Evolutionary conservation across 2,329 filamentous ascomycete genomes (phyloP), one percentile per base, ranked within the genome.

Genomic region (Nemania serpens): DNA sequence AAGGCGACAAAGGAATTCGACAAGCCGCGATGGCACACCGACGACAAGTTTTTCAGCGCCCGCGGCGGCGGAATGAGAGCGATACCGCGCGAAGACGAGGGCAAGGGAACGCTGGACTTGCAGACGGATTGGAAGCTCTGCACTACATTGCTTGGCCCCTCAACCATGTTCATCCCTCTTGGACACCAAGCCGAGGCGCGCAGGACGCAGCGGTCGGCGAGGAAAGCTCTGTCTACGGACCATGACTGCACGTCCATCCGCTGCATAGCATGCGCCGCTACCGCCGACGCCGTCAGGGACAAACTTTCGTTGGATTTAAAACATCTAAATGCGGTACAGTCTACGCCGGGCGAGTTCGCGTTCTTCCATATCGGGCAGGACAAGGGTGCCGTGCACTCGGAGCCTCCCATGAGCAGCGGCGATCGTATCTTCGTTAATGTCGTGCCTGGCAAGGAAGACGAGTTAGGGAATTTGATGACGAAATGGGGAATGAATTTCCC

Each of bases 101-200:
- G 11, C 36, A 12, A 39, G 4, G 36, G 45, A 11, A 34, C 49
- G 25, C 41, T 67, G 12, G 57, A 70, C 45, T 58, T 69, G 17
- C 69, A 72, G 46, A 78, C 78, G n/a, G 73, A 78, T 63, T 83
- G 79, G 79, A 83, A 83, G 70, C 72, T 83, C 0, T 78, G 77
- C 64, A 75, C 79, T 2, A 78, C 79, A 0, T 73, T 82, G 10
- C 74, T 81, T 1, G 81, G 81, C 2, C 78, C 80, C 0, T 67
- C 74, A 2, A 82, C 80, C 0, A 70, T 82, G 17, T 82, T 83
- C 70, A 73, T 80, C 20, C 70, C 75, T 1, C 34, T 70, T 0
- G 18, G 63, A 0, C 66, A 75, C 39, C 74, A 76, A 33, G 10
- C 61, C 0, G 36, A 58, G 1, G 79, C 79, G 0, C 74, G 79